Base-by-base conservation (phyloP, 176 grass and related monocot genomes). In the Oryza brachyantha region DNA sequence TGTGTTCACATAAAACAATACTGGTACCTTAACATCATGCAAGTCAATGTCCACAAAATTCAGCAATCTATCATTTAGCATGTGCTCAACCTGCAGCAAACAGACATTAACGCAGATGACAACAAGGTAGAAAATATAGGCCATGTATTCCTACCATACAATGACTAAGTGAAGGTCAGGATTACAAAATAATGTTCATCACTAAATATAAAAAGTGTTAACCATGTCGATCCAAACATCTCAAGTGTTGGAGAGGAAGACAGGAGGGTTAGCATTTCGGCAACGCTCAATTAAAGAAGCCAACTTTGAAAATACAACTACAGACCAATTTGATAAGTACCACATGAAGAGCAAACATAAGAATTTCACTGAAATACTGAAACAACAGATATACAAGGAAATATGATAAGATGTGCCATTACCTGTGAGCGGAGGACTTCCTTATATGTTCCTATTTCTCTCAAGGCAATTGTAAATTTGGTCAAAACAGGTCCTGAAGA, bases 361-460 rank as follows among this genome's bases (percentile, higher is more conserved):
- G 36, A 72, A 60, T 62, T 73, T 74, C 13, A 5, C 21, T 60
- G 9, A 64, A 61, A 54, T 7, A 24, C 37, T 68, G 21, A 71
- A 52, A 69, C 37, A 77, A 55, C 32, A 38, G 43, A 64, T 26
- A 73, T 81, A 64, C 14, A 71, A 67, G 29, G 36, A n/a, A 79
- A 66, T 69, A 35, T 76, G 76, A 73, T 27, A 27, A 55, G 60
- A 62, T 37, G 14, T 65, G 13, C n/a, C 27, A 21, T 41, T 85
- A 98, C 96, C 96, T 99, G 96, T 60, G 96, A 99, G 62, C 88
- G 90, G 43, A 99, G 57, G 43, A 99, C 92, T 87, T 99, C 96
- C 79, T 95, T 99, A 58, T 99, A 99, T 69, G 96, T 99, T 72
- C 92, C 96, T 64, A 99, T 92, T 93, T 99, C 96, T 86, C 88